Conservation (phyloP, 257 asterid genomes). For the Solanum rostratum region DNA sequence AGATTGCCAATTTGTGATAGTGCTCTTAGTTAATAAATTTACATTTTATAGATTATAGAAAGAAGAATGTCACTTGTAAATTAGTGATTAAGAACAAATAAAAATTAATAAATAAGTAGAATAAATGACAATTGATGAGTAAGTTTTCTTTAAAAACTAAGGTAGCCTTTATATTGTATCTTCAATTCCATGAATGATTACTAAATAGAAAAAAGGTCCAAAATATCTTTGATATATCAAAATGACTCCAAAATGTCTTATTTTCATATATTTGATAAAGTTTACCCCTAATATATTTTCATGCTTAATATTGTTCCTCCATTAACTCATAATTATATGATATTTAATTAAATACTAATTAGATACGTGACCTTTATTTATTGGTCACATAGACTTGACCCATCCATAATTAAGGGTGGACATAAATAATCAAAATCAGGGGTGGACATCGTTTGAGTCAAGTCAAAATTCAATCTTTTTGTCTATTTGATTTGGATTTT, state of each 20-base stretch:
- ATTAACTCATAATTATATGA: not conserved
- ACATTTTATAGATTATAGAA: not conserved
- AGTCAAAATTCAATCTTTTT: not conserved
- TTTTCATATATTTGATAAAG: not conserved
- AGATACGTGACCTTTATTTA: not conserved
- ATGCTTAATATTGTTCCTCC: not conserved
- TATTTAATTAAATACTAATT: not conserved
- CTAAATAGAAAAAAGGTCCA: not conserved
- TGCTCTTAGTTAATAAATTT: not conserved
- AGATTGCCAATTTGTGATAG: not conserved
- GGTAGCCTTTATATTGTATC: not conserved
- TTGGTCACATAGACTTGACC: not conserved
- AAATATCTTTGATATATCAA: not conserved
- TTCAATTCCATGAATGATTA: not conserved
- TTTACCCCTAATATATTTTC: not conserved
- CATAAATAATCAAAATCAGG: too few relatives aligned
- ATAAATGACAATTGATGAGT: not conserved
- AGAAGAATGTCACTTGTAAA: too few relatives aligned
- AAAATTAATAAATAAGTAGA: not conserved
- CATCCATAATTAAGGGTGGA: not conserved
- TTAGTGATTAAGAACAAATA: too few relatives aligned
- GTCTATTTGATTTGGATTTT: not conserved
- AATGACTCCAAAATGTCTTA: too few relatives aligned
- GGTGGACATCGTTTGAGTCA: not conserved
- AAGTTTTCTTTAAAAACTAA: not conserved